These are phyloP conservation scores for Colletotrichum ledebouriae DNA, from an alignment of 2,329 filamentous ascomycete genomes.

Conservation along the genomic window DNA sequence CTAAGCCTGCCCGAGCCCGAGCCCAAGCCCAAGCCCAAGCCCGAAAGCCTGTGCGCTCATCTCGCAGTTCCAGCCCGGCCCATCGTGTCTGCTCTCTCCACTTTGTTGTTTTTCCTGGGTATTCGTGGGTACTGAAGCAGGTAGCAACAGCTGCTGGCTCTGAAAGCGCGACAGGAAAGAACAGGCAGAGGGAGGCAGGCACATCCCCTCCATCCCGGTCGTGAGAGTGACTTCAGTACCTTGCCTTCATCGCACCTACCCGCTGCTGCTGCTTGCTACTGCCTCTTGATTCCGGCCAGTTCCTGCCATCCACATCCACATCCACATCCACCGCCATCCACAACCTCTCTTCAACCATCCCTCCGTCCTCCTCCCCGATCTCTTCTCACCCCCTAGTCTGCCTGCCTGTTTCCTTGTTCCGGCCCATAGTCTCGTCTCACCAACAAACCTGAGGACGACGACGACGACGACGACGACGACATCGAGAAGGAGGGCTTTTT, in stretches of 20 bases:
- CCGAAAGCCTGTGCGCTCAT: not conserved
- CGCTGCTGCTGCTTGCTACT: not conserved
- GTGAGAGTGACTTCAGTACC: no score
- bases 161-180: no score
- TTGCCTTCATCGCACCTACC: not conserved
- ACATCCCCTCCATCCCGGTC: conserved; percentile 6
- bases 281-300: not conserved
- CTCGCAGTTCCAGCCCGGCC: conserved; percentile 36
- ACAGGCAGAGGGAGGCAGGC: not conserved
- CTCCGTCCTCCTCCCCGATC: conserved; percentile 11
- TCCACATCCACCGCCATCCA: not conserved
- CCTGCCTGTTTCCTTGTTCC: conserved; percentile 28
- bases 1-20: not conserved
- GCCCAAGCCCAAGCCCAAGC: not conserved
- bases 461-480: conserved; percentile 9
- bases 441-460: conserved; percentile 11
- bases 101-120: not conserved
- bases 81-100: conserved; percentile 9
- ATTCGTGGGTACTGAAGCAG: no score
- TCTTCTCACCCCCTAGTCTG: conserved; percentile 11
- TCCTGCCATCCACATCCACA: not conserved
- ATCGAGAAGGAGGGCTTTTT: conserved; percentile 26
- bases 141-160: no score
- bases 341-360: conserved; percentile 19
- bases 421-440: conserved; percentile 25